phyloP scores from a whole-genome alignment of 345 rosid genomes.

The Anastatica hierochuntica region DNA sequence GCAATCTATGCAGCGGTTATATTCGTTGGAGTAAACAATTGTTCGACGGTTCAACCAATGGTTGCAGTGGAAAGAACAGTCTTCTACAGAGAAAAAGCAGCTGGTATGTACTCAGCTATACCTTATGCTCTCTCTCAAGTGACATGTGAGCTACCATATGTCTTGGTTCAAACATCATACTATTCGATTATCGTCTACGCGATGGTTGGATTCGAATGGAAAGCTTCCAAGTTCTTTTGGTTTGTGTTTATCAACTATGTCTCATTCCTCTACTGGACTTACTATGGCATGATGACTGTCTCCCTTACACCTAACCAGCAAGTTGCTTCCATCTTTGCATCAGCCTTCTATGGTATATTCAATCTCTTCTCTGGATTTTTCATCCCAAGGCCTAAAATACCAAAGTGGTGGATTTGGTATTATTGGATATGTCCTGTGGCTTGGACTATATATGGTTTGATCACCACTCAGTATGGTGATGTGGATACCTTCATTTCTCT shows the following conservation, averaged over 20 bases:
- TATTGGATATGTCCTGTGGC: constrained; percentile 83
- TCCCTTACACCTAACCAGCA: constrained; percentile 82
- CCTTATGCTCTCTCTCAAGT: constrained; percentile 68
- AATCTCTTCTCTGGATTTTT: constrained; percentile 84
- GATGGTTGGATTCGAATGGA: constrained; percentile 71
- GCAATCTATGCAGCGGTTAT: constrained; percentile 54
- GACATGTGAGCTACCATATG: constrained; percentile 55
- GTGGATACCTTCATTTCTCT: constrained; percentile 22
- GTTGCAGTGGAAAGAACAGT: constrained; percentile 61
- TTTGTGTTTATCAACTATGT: constrained; percentile 66
- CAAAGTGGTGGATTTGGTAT: constrained; percentile 88
- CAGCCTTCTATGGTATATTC: constrained; percentile 66
- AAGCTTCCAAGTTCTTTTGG: constrained; percentile 61
- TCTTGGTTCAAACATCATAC: constrained; percentile 48
- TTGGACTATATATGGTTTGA: constrained; percentile 64
- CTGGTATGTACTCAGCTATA: too few relatives aligned
- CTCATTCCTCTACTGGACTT: constrained; percentile 86
- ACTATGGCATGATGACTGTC: constrained; percentile 91
- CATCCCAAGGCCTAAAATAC: constrained; percentile 76
- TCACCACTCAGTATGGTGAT: constrained; percentile 63
- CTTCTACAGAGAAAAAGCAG: constrained; percentile 58
- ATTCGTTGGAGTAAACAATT: constrained; percentile 62
- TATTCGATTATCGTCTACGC: constrained; percentile 65
- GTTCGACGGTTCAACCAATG: constrained; percentile 58
- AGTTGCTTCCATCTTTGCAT: constrained; percentile 64